Conservation (phyloP, 495 filamentous ascomycete genomes). For the Neurospora sp. region DNA sequence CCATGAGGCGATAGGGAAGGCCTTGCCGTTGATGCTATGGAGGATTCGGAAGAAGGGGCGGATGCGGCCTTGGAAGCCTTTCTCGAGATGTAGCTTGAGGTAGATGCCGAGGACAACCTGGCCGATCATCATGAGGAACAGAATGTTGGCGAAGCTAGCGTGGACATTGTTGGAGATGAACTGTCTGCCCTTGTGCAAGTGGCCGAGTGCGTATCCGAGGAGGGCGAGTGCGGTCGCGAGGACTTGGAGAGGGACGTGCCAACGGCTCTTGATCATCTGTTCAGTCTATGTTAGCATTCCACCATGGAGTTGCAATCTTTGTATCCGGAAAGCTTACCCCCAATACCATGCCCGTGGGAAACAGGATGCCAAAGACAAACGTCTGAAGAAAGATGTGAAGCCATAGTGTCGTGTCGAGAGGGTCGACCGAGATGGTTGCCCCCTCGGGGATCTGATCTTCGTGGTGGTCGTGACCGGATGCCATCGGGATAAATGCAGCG, state of each 20-base stretch:
- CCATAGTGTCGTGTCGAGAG: constrained; percentile 88
- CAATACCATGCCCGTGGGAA: constrained; percentile 91
- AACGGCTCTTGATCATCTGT: constrained; percentile 79
- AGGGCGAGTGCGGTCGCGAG: constrained; percentile 65
- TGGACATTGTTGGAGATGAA: constrained; percentile 74
- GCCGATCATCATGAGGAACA: constrained; percentile 67
- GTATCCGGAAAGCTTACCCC: constrained; percentile 72
- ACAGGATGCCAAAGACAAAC: constrained; percentile 78
- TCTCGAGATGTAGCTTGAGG: constrained; percentile 78
- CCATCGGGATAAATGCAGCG: constrained; percentile 27
- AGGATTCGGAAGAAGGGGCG: constrained; percentile 58
- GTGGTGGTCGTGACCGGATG: constrained; percentile 64
- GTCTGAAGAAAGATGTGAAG: constrained; percentile 86
- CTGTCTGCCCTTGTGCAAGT: constrained; percentile 78
- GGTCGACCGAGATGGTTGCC: constrained; percentile 63
- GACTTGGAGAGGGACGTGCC: constrained; percentile 88
- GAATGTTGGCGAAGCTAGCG: constrained; percentile 61
- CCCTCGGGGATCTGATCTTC: constrained; percentile 68
- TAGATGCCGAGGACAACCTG: constrained; percentile 81
- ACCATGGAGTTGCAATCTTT: no score
- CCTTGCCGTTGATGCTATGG: constrained; percentile 78
- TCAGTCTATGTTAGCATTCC: constrained; percentile 3
- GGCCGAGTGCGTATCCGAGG: constrained; percentile 82
- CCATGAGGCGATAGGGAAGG: constrained; percentile 81
- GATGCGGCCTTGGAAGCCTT: constrained; percentile 69